Base-by-base conservation (phyloP, 176 grass and related monocot genomes). In the Olyra latifolia region DNA sequence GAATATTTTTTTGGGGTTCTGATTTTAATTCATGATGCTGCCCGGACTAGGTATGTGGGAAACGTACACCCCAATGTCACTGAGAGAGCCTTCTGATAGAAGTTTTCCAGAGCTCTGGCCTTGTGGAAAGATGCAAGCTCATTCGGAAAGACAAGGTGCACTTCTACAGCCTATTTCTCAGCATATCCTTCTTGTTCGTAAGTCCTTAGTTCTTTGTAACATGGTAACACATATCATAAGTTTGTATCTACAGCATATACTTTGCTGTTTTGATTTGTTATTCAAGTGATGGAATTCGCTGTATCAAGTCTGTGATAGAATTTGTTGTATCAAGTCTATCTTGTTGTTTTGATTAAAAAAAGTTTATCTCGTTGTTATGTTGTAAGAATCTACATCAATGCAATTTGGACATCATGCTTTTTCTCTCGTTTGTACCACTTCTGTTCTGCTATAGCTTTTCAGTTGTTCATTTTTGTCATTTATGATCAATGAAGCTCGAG, bases 91-190 rank as follows among this genome's bases (percentile, higher is more conserved):
- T 91, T 58, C 81, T 94, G 40, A 90, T 86, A 41, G 92, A 94
- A 89, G 92, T 94, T 79, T 94, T 94, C 71, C 92, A 94, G 80
- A 68, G 87, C 54, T 53, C 82, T 82, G 92, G 89, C 38, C 87
- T 88, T 27, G 84, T 94, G 79, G 92, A 94, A 89, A 86, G 89
- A 82, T 94, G 92, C 80, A 94, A 94, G 52, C 92, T 94, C 69
- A 94, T 94, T 52, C 81, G 92, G 30, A 94, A 94, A 87, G 92
- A 94, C 65, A 91, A 94, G 92, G 92, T 94, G 72, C 56, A 66
- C 47, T 84, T 76, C 22, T 85, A 28, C 61, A 69, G 19, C 71
- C n/a, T 64, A 27, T 43, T 94, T 94, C 89, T 94, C 87, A 89
- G 74, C 73, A 80, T 94, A 94, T 85, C 47, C 76, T 84, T 91